Conservation (phyloP, 2,329 filamentous ascomycete species). For the Fusarium secorum region DNA sequence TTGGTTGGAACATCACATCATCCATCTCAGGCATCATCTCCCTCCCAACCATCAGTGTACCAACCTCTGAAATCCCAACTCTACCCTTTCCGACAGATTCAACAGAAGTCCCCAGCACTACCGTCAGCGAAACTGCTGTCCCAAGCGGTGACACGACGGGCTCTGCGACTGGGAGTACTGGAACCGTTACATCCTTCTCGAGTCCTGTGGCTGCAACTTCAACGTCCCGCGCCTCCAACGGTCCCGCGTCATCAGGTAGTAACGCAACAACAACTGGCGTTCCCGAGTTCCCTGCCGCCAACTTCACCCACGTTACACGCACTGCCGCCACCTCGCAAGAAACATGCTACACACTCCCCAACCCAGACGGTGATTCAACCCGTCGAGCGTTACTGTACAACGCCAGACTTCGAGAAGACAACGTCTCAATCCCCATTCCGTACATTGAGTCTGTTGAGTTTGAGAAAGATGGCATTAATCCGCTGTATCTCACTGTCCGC, state of each 20-base stretch:
- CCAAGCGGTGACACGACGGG: background rate
- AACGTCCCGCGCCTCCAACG: background rate
- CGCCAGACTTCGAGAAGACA: slow-evolving; percentile 41
- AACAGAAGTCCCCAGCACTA: background rate
- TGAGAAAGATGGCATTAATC: slow-evolving; percentile 43
- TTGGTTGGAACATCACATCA: background rate
- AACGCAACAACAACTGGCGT: slow-evolving; percentile 16
- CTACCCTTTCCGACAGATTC: slow-evolving; percentile 4
- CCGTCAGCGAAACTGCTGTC: background rate
- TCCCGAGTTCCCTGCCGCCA: slow-evolving; percentile 40
- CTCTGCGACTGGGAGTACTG: background rate
- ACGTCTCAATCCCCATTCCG: slow-evolving; percentile 46
- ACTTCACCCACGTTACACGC: slow-evolving; percentile 47
- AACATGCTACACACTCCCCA: slow-evolving; percentile 45
- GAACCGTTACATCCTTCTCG: slow-evolving; percentile 24
- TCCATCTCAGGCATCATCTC: slow-evolving; percentile 10
- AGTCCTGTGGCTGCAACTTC: slow-evolving; percentile 12
- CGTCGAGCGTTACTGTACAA: slow-evolving; percentile 46
- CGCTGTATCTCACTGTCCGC: slow-evolving; percentile 46
- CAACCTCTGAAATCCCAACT: slow-evolving; percentile 4
- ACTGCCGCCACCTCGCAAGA: slow-evolving; percentile 39
- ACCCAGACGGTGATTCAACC: slow-evolving; percentile 33
- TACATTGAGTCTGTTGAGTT: slow-evolving; percentile 51
- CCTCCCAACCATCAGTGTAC: slow-evolving; percentile 16
- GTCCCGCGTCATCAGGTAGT: slow-evolving; percentile 6